A percentile compares a stretch with the other conserved stretches of the same genome.
Evolutionary conservation across 2,329 filamentous ascomycete genomes (phyloP).

Genomic region (Neonectria punicea): DNA sequence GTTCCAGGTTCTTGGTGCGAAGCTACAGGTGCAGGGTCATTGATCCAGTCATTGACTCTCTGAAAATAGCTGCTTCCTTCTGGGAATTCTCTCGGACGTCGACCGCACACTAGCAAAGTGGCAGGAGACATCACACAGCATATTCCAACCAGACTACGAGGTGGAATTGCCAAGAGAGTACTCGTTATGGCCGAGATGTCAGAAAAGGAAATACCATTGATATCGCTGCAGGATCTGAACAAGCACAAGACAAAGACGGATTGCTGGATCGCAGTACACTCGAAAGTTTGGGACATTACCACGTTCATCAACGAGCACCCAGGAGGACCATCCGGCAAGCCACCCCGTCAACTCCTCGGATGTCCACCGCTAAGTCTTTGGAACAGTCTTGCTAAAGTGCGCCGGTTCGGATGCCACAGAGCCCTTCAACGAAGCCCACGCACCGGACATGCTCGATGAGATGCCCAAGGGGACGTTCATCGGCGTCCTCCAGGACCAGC

Average conservation of each 20-base stretch:
- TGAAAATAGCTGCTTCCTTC: slow-evolving; percentile 4
- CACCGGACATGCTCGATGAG: slow-evolving; percentile 52
- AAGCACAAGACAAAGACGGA: slow-evolving; percentile 59
- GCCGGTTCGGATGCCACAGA: slow-evolving; percentile 65
- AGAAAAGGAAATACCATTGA: slow-evolving; percentile 14
- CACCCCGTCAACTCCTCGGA: neutral
- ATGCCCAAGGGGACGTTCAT: slow-evolving; percentile 59
- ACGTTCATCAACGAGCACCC: slow-evolving; percentile 64
- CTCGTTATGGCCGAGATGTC: slow-evolving; percentile 22
- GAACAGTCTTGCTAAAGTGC: slow-evolving; percentile 58
- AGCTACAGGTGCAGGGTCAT: neutral
- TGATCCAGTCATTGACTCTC: neutral
- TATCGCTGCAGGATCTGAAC: slow-evolving; percentile 52
- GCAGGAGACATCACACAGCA: neutral
- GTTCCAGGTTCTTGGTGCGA: neutral
- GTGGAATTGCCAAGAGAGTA: neutral
- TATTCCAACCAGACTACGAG: neutral
- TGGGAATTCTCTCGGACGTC: neutral
- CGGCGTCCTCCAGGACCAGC: slow-evolving; percentile 56
- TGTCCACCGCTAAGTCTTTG: slow-evolving; percentile 45
- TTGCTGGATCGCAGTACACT: slow-evolving; percentile 76
- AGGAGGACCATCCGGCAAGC: slow-evolving; percentile 49
- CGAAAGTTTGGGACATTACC: slow-evolving; percentile 75
- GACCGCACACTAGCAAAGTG: neutral
- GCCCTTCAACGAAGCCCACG: slow-evolving; percentile 62